phyloP scores from a whole-genome alignment of 139 green algal genomes.

The Raphidocelis subcapitata region DNA sequence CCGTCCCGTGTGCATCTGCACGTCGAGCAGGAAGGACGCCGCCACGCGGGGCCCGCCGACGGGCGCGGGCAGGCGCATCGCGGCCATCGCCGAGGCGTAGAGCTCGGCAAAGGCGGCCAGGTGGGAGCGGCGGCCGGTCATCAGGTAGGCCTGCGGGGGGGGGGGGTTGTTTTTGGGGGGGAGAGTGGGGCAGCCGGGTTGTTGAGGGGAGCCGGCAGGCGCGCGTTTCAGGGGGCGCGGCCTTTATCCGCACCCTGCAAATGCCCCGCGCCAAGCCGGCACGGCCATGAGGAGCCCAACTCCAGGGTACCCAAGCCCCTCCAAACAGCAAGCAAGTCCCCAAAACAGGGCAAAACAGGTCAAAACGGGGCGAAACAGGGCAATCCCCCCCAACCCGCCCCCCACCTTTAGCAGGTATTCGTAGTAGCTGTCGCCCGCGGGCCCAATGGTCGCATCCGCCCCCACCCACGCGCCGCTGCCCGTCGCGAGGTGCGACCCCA shows the following conservation, averaged over 20 bases:
- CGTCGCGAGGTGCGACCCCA: conserved; percentile 76
- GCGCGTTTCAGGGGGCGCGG: too few relatives aligned
- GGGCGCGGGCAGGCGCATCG: conserved; percentile 42
- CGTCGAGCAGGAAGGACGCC: conserved; percentile 57
- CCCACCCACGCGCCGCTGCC: conserved; percentile 67
- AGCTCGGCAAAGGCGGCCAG: conserved; percentile 70
- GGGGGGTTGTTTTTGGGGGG: too few relatives aligned
- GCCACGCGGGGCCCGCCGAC: background rate
- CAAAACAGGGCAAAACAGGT: too few relatives aligned
- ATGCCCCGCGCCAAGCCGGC: too few relatives aligned
- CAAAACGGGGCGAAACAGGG: too few relatives aligned
- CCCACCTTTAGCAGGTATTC: conserved; percentile 91
- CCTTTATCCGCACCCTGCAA: too few relatives aligned
- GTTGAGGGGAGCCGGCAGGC: too few relatives aligned
- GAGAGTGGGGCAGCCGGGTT: too few relatives aligned
- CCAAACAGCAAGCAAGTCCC: too few relatives aligned
- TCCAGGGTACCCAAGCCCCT: too few relatives aligned
- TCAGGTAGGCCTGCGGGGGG: conserved; percentile 66
- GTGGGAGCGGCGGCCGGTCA: conserved; percentile 74
- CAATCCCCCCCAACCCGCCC: too few relatives aligned
- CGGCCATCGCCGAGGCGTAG: conserved; percentile 60
- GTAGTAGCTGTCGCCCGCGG: conserved; percentile 84
- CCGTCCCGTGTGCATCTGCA: conserved; percentile 69
- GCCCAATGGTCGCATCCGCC: conserved; percentile 68
- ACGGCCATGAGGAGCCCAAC: too few relatives aligned